A percentile compares a stretch with the other conserved stretches of the same genome.
These are phyloP conservation scores for Tricholoma terreum DNA, from an alignment of 768 basidiomycete species.

Conservation along the genomic window DNA sequence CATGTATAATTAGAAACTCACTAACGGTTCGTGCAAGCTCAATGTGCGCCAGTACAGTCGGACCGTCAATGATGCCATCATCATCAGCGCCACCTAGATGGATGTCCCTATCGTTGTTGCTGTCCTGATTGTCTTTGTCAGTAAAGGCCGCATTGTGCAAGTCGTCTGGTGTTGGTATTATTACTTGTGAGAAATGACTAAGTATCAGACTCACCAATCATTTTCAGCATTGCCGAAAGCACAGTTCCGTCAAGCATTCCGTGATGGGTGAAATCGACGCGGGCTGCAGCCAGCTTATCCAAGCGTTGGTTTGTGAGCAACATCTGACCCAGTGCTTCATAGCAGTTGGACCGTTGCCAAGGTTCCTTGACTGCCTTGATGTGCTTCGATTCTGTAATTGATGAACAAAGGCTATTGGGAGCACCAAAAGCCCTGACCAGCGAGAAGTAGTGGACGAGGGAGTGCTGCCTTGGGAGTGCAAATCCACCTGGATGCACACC, in stretches of 20 bases:
- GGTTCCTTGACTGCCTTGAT: no score
- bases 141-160: not conserved
- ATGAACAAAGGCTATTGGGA: slow-evolving; percentile 36
- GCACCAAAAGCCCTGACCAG: slow-evolving; percentile 19
- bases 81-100: not conserved
- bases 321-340: no score
- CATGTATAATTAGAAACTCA: not conserved
- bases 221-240: not conserved
- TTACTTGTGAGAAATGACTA: not conserved
- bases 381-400: no score
- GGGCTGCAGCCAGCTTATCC: slow-evolving; percentile 23
- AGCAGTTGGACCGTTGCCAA: no score
- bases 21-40: not conserved
- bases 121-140: no score
- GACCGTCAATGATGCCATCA: not conserved
- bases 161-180: not conserved
- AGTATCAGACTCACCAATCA: not conserved
- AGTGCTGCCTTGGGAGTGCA: slow-evolving; percentile 29
- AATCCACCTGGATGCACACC: slow-evolving; percentile 14
- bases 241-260: slow-evolving; percentile 18
- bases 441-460: slow-evolving; percentile 25
- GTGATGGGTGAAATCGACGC: slow-evolving; percentile 11
- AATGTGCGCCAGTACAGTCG: no score
- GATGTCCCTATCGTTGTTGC: not conserved
- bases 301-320: slow-evolving; percentile 23